Base-by-base conservation (phyloP, 2,329 filamentous ascomycete genomes). In the Piedraia hortae region DNA sequence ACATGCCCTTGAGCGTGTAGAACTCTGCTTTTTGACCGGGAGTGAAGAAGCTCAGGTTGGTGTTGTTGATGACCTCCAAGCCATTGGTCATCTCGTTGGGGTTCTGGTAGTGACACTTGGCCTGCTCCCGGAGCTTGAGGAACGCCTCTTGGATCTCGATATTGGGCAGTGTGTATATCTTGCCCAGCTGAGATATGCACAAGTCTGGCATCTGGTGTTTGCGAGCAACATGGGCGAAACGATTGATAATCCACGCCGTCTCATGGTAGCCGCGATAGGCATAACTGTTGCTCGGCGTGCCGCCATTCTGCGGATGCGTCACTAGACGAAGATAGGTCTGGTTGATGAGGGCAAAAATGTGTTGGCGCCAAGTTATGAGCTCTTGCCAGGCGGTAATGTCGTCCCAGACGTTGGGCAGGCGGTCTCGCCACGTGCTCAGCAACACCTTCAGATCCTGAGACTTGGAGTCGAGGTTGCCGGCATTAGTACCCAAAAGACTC, bases 71-170 rank as follows among this genome's bases (percentile, higher is more conserved):
- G 3, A 99, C 85, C 39, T 99, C 85, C 32, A 99, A 45, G 1
- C 85, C 85, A 39, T 68, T 90, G 23, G 68, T 82, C 24, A 99
- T 62, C 47, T 97, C 85, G 16, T 74, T 70, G 0, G 71, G 67
- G 38, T 93, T 93, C 48, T 93, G 80, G 44, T 93, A 99, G 43
- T 97, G 85, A 34, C 85, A 97, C 43, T 91, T 91, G 19, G 85
- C 85, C 47, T 99, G 85, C 47, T 99, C 88, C n/a, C 88, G 60
- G 23, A 99, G 50, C 50, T 99, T 99, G 29, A 99, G 51, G 56
- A 99, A 99, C 0, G 85, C 85, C 44, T 99, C 85, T 41, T 97
- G 88, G 20, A 99, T 99, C 50, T 99, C 85, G 19, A 99, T 99
- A 41, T 99, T 99, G 1, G 85, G 85, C 4, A 99, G 58, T 0